These are phyloP conservation scores for Leishmania tropica DNA, from an alignment of 208 protist genomes.

Conservation along the genomic window DNA sequence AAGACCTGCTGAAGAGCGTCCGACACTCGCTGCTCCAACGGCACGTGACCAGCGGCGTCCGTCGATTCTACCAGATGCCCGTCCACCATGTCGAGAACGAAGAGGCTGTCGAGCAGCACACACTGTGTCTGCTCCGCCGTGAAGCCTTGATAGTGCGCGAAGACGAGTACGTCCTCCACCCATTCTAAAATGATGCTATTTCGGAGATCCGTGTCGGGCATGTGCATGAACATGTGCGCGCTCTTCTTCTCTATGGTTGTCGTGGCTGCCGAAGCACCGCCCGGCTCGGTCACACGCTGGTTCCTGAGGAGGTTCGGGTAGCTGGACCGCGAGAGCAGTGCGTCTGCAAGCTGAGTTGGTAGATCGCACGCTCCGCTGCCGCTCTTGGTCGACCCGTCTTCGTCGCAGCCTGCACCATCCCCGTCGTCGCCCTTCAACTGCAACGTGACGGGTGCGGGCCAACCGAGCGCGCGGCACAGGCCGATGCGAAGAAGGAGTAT, in stretches of 20 bases:
- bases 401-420: background rate
- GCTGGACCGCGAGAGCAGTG: slow-evolving; percentile 22
- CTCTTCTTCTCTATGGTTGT: background rate
- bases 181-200: slow-evolving; percentile 66
- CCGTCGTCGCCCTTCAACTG: background rate
- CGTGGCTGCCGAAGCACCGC: background rate
- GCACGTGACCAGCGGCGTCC: slow-evolving; percentile 16
- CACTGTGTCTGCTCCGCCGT: slow-evolving; percentile 61
- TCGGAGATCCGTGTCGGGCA: slow-evolving; percentile 42
- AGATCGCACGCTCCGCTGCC: background rate
- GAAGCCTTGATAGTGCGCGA: slow-evolving; percentile 46
- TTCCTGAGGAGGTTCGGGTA: background rate
- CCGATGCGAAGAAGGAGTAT: slow-evolving; percentile 30
- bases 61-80: background rate
- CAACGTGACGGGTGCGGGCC: slow-evolving; percentile 19
- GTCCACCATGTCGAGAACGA: slow-evolving; percentile 50
- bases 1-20: slow-evolving; percentile 44
- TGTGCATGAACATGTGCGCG: slow-evolving; percentile 34
- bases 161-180: slow-evolving; percentile 71
- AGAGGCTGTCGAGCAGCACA: slow-evolving; percentile 62
- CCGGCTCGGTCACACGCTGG: background rate
- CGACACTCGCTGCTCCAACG: slow-evolving; percentile 33
- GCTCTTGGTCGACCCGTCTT: background rate
- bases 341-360: slow-evolving; percentile 19
- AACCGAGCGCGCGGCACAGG: slow-evolving; percentile 38